A percentile compares a stretch with the other conserved stretches of the same genome.
Conservation (phyloP, 495 filamentous ascomycete genomes). For the Chaetomium fimeti region DNA sequence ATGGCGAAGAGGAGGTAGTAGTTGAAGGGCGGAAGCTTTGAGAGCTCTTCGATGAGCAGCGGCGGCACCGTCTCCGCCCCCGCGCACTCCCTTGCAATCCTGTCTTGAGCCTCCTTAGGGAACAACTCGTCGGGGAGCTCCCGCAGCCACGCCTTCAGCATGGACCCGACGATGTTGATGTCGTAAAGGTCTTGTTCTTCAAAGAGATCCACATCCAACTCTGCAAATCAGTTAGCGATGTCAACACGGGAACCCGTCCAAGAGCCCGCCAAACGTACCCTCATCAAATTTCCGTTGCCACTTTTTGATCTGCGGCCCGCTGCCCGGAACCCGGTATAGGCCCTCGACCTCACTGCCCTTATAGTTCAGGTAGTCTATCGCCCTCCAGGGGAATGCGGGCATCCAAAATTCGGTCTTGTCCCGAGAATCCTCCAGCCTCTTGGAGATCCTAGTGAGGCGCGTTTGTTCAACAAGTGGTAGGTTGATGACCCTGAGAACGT, state of each 20-base stretch:
- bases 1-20: constrained; percentile 96
- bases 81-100: constrained; percentile 69
- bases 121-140: constrained; percentile 89
- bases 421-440: constrained; percentile 72
- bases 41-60: constrained; percentile 81
- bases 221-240: constrained; percentile 46
- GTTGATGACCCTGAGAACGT: constrained; percentile 75
- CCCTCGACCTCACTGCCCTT: constrained; percentile 89
- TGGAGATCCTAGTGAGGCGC: constrained; percentile 80
- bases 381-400: constrained; percentile 87
- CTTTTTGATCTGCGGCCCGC: constrained; percentile 75
- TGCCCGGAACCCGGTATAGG: constrained; percentile 83
- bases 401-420: constrained; percentile 98
- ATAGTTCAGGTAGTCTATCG: constrained; percentile 90
- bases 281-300: constrained; percentile 86
- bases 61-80: constrained; percentile 75
- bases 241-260: background rate
- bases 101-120: constrained; percentile 72
- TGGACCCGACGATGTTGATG: constrained; percentile 87
- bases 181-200: constrained; percentile 81
- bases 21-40: constrained; percentile 84
- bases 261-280: constrained; percentile 46
- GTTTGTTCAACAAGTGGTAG: constrained; percentile 80
- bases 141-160: constrained; percentile 92
- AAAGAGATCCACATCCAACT: constrained; percentile 82